Conservation (phyloP, 2,329 filamentous ascomycete species). For the Ceratocystis huliohia region DNA sequence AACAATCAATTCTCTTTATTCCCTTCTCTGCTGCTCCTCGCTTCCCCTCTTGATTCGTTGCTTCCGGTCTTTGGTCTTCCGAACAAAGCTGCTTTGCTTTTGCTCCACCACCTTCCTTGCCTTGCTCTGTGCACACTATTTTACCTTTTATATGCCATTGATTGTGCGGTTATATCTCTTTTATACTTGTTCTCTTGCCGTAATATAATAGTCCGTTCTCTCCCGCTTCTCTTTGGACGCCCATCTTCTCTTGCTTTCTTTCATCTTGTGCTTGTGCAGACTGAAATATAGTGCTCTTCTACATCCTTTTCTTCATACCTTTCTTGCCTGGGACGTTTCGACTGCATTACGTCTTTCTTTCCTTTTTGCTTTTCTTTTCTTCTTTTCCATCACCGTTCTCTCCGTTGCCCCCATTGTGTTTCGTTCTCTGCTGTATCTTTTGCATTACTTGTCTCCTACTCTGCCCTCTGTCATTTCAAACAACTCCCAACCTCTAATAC, state of each 20-base stretch:
- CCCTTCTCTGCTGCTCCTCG: not conserved
- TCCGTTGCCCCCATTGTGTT: not conserved
- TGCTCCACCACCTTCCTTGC: not conserved
- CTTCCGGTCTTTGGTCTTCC: not conserved
- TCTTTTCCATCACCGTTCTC: not conserved
- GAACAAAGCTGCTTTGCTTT: not conserved
- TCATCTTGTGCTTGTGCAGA: not conserved
- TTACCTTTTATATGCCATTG: not conserved
- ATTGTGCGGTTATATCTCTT: not conserved
- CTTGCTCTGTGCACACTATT: not conserved
- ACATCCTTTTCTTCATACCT: too few species aligned
- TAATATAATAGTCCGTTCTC: constrained; percentile 3
- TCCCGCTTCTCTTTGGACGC: not conserved
- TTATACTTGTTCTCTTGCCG: not conserved
- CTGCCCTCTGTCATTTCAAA: not conserved
- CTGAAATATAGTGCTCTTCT: too few species aligned
- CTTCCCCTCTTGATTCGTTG: not conserved
- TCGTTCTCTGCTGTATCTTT: not conserved
- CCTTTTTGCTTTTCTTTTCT: not conserved
- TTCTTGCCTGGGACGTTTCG: too few species aligned
- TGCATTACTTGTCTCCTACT: not conserved
- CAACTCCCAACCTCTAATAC: not conserved
- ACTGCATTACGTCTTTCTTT: not conserved
- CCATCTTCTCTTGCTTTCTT: not conserved
- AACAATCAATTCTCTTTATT: not conserved